A percentile compares a stretch with the other conserved stretches of the same genome.
phyloP scores from a whole-genome alignment of 2,329 filamentous ascomycete species.

The Ophiostoma sp. region DNA sequence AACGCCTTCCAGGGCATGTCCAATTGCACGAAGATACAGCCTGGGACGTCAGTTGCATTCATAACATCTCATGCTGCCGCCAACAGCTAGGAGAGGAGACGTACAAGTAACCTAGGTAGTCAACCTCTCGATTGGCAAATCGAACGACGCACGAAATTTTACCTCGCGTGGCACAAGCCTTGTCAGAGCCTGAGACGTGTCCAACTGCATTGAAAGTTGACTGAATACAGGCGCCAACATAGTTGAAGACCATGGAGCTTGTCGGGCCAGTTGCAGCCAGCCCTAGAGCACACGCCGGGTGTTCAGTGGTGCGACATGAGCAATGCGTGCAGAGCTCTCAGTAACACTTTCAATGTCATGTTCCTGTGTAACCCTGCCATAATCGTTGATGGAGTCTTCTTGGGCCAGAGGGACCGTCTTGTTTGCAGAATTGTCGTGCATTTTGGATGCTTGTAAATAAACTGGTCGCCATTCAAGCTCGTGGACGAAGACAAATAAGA shows the following conservation, averaged over 20 bases:
- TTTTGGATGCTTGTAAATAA: too few relatives aligned
- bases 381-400: too few relatives aligned
- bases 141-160: conserved; percentile 9
- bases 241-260: conserved; percentile 22
- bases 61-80: too few relatives aligned
- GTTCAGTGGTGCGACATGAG: not conserved
- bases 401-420: too few relatives aligned
- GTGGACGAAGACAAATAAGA: too few relatives aligned
- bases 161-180: not conserved
- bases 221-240: conserved; percentile 23
- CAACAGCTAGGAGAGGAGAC: too few relatives aligned
- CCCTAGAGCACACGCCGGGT: conserved; percentile 16
- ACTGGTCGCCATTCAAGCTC: too few relatives aligned
- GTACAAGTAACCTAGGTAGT: conserved; percentile 22
- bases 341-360: too few relatives aligned
- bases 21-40: conserved; percentile 20
- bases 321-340: not conserved
- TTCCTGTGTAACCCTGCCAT: too few relatives aligned
- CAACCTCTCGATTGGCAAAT: conserved; percentile 15
- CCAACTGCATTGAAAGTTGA: conserved; percentile 16
- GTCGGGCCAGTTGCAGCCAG: conserved; percentile 23
- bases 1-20: conserved; percentile 20
- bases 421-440: too few relatives aligned
- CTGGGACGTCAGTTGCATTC: too few relatives aligned
- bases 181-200: conserved; percentile 9